A percentile compares a stretch with the other conserved stretches of the same genome.
phyloP scores from a whole-genome alignment of 305 asterid species.

The Fraxinus ornus region DNA sequence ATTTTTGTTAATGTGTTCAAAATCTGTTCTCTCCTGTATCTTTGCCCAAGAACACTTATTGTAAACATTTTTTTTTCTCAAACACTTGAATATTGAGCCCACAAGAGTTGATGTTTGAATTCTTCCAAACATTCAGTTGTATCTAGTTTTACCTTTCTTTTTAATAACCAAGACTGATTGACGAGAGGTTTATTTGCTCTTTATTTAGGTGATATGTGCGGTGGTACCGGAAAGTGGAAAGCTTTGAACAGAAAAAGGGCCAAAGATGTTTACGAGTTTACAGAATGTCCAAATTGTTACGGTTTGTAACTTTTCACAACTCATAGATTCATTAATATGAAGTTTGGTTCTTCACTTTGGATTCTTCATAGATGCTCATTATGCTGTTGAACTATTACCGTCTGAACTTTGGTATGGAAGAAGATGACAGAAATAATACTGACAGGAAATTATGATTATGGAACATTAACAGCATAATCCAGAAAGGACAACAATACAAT shows the following conservation, averaged over 20 bases:
- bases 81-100: neutral
- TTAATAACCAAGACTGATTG: neutral
- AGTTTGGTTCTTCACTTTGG: neutral
- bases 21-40: neutral
- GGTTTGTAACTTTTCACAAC: conserved; percentile 46
- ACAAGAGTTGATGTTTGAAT: neutral
- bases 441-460: neutral
- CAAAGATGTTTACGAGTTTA: conserved; percentile 86
- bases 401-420: neutral
- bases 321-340: neutral
- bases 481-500: neutral
- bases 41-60: neutral
- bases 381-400: neutral
- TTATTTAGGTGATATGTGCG: conserved; percentile 98
- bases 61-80: neutral
- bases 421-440: neutral
- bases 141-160: neutral
- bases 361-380: neutral
- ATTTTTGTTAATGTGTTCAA: neutral
- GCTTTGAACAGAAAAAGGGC: conserved; percentile 94
- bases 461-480: neutral
- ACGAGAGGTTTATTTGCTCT: conserved; percentile 15
- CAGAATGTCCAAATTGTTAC: conserved; percentile 97
- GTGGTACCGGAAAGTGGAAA: conserved; percentile 99
- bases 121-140: neutral